Conservation (phyloP, 176 grass and related monocot species). For the Paspalum notatum region DNA sequence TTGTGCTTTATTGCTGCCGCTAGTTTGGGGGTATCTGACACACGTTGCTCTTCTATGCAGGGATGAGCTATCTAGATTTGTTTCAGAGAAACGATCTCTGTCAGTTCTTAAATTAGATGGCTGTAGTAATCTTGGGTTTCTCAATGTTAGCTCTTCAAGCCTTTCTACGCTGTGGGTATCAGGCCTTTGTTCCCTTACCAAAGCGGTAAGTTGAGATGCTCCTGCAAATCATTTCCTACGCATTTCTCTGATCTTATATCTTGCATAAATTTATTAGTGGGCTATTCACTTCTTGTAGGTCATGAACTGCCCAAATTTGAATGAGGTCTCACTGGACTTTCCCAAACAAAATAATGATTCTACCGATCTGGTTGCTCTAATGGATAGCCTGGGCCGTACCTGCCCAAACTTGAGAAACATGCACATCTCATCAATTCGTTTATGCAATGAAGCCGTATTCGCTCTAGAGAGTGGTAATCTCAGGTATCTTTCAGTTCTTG, state of each 20-base stretch:
- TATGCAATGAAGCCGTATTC: constrained; percentile 83
- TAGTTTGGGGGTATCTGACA: background rate
- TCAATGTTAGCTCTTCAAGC: constrained; percentile 74
- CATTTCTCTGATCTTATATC: background rate
- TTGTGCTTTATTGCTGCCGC: too few relatives aligned
- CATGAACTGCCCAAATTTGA: constrained; percentile 88
- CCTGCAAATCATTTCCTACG: background rate
- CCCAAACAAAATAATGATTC: constrained; percentile 68
- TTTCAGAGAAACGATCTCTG: constrained; percentile 69
- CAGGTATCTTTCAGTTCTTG: constrained; percentile 53
- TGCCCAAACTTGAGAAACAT: constrained; percentile 74
- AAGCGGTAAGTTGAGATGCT: constrained; percentile 53
- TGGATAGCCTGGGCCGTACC: constrained; percentile 70
- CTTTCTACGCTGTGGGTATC: constrained; percentile 74
- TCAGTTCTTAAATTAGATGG: constrained; percentile 72
- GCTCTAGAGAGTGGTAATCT: constrained; percentile 72
- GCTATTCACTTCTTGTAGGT: constrained; percentile 56
- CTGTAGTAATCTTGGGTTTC: constrained; percentile 67
- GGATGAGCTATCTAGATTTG: constrained; percentile 71
- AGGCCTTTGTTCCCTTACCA: constrained; percentile 66
- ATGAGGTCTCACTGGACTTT: constrained; percentile 72
- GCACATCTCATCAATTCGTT: constrained; percentile 68
- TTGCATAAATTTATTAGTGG: constrained; percentile 30
- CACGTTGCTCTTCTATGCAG: constrained; percentile 38
- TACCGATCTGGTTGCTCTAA: constrained; percentile 69